A percentile compares a stretch with the other conserved stretches of the same genome.
phyloP scores from a whole-genome alignment of 83 land plant genomes.

The Diphasiastrum complanatum region DNA sequence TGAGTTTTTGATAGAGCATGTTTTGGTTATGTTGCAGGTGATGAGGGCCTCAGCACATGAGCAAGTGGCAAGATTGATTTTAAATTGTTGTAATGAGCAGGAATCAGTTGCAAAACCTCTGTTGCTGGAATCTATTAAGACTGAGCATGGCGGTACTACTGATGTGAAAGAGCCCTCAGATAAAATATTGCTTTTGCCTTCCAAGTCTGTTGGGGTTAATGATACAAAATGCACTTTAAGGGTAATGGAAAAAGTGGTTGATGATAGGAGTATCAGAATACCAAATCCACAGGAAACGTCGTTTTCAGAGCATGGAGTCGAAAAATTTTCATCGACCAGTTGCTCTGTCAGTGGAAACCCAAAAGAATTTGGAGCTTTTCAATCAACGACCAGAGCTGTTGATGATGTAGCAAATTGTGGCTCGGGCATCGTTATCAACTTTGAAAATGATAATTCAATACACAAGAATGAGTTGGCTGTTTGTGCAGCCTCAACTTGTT shows the following conservation, averaged over 20 bases:
- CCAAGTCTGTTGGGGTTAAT: conserved; percentile 26
- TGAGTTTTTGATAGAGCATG: too few relatives aligned
- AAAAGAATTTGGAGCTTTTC: too few relatives aligned
- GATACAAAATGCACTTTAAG: conserved; percentile 5
- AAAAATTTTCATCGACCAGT: too few relatives aligned
- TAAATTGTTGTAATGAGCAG: conserved; percentile 68
- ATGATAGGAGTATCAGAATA: too few relatives aligned
- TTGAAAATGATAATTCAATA: too few relatives aligned
- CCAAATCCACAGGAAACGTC: too few relatives aligned
- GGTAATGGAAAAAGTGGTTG: too few relatives aligned
- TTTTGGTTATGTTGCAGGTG: conserved; percentile 40
- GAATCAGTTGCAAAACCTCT: conserved; percentile 56
- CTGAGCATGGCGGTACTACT: conserved; percentile 20
- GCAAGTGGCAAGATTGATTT: conserved; percentile 88
- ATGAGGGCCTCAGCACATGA: conserved; percentile 95
- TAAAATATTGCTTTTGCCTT: conserved; percentile 27
- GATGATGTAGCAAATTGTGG: too few relatives aligned
- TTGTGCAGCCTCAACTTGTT: conserved; percentile 19
- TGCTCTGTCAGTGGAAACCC: too few relatives aligned
- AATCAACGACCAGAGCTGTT: too few relatives aligned
- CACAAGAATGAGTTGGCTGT: background rate
- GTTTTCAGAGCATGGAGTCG: too few relatives aligned
- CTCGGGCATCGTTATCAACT: too few relatives aligned
- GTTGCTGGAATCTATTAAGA: conserved; percentile 46
- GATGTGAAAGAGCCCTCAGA: conserved; percentile 45